A percentile compares a stretch with the other conserved stretches of the same genome.
Evolutionary conservation across 116 monocot species (phyloP).

Genomic region (Trichopus zeylanicus): DNA sequence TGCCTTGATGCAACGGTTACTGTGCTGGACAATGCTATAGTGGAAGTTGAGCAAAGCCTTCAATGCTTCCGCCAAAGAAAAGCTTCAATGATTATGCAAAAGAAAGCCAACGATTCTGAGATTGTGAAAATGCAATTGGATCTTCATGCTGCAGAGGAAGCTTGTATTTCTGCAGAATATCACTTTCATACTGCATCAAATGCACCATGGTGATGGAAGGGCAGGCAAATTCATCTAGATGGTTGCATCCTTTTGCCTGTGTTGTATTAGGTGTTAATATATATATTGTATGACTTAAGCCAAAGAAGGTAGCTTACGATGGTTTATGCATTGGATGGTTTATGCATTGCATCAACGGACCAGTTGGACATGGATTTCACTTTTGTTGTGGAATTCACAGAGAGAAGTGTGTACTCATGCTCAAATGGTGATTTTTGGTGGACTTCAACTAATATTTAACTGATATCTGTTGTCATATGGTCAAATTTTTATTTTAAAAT

Average conservation of each 20-base stretch:
- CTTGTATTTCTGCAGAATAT: slow-evolving; percentile 5
- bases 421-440: no score
- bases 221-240: not conserved
- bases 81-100: not conserved
- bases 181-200: not conserved
- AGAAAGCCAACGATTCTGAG: slow-evolving; percentile 9
- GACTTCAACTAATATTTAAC: no score
- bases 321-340: no score
- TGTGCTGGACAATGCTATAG: slow-evolving; percentile 10
- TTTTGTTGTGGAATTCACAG: no score
- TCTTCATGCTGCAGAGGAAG: slow-evolving; percentile 12
- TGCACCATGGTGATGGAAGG: not conserved
- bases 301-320: no score
- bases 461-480: no score
- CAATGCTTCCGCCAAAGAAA: slow-evolving; percentile 4
- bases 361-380: no score
- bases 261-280: no score
- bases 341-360: no score
- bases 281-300: no score
- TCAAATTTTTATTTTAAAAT: no score
- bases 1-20: slow-evolving; percentile 6
- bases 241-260: not conserved
- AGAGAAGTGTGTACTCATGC: no score
- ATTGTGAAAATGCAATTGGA: slow-evolving; percentile 12
- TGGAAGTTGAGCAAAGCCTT: slow-evolving; percentile 21